phyloP scores from a whole-genome alignment of 257 asterid species.

The Solanum raphanifolium region DNA sequence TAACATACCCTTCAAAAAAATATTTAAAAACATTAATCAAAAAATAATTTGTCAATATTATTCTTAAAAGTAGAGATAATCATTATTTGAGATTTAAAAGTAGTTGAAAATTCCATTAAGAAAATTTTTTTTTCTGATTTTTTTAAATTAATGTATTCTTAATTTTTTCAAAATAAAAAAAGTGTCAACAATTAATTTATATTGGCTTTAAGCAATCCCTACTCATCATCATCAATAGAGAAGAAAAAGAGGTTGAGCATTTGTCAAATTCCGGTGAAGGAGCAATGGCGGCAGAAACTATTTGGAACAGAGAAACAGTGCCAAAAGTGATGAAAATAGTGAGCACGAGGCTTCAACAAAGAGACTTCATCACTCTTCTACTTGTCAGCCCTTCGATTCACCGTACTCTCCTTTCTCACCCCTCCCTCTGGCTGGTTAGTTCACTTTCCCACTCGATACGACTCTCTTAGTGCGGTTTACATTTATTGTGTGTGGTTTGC shows the following conservation, averaged over 20 bases:
- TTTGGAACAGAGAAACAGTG: constrained; percentile 68
- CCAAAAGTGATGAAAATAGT: constrained; percentile 72
- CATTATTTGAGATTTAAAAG: no score
- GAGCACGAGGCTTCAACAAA: constrained; percentile 62
- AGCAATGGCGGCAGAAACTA: constrained; percentile 14
- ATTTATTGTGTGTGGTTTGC: background rate
- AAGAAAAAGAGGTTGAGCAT: background rate
- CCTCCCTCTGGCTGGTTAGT: constrained; percentile 74
- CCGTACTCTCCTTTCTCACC: constrained; percentile 53
- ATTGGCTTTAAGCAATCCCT: background rate
- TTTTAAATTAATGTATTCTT: background rate
- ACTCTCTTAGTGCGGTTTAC: background rate
- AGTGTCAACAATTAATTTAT: background rate
- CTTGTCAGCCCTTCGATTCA: constrained; percentile 59
- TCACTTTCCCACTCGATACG: background rate
- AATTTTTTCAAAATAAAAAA: no score
- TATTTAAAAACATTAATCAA: no score
- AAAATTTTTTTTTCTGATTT: no score
- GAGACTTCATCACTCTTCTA: constrained; percentile 60
- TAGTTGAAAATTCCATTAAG: background rate
- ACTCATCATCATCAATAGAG: background rate
- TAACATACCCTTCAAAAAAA: background rate
- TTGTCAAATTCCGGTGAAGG: background rate
- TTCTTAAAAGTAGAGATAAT: no score
- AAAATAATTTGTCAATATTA: background rate